Percentiles rank a stretch among this genome's conserved stretches.
Conservation (phyloP, 2,329 filamentous ascomycete species). For the Penicillium verrucosum region DNA sequence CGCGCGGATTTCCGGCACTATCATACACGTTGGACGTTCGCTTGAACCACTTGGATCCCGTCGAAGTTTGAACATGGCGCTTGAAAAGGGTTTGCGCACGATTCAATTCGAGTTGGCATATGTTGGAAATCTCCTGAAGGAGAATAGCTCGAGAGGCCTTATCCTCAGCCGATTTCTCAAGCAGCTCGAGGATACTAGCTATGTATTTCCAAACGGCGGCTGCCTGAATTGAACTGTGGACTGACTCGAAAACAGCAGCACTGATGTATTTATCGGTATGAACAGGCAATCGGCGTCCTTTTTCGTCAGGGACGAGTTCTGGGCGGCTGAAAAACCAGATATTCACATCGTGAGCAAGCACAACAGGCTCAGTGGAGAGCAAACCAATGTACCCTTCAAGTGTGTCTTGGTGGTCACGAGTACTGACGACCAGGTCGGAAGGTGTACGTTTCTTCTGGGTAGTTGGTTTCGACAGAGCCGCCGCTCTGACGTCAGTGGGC, state of each 20-base stretch:
- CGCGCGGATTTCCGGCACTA: background rate
- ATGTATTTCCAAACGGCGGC: background rate
- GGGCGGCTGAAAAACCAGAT: background rate
- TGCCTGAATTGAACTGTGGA: background rate
- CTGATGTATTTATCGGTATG: background rate
- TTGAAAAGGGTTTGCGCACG: background rate
- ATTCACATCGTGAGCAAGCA: background rate
- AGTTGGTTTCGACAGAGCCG: background rate
- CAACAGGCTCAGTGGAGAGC: background rate
- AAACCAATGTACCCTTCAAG: background rate
- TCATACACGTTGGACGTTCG: background rate
- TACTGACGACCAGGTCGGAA: background rate
- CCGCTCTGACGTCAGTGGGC: background rate
- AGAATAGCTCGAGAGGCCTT: background rate
- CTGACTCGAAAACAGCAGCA: background rate
- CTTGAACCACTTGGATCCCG: background rate
- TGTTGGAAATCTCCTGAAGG: background rate
- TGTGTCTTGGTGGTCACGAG: background rate
- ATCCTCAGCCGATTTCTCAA: background rate
- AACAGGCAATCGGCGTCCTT: background rate
- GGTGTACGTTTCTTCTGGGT: background rate
- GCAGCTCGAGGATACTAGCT: background rate
- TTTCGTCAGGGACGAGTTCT: background rate
- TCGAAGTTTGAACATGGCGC: background rate
- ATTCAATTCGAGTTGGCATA: background rate